Evolutionary conservation across 2,329 filamentous ascomycete genomes (phyloP), one percentile per base, ranked within the genome.

Genomic region (Sporothrix protearum): DNA sequence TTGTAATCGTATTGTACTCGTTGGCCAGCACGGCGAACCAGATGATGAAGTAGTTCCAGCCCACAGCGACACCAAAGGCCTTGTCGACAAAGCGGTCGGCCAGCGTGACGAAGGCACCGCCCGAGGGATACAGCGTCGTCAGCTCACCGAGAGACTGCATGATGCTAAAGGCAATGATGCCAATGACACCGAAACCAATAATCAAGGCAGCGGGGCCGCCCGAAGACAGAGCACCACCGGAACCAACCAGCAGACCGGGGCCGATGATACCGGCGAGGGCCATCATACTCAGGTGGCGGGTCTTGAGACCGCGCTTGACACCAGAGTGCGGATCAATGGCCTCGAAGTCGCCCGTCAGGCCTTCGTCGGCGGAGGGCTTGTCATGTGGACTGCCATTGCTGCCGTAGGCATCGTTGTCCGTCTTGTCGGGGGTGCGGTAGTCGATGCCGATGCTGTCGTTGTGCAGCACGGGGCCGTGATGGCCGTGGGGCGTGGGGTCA

Each of bases 91-190:
- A 90, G 8, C 91, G 86, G 74, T 91, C 88, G 0, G 89, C 89
- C 47, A 92, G 85, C 10, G 86, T 88, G n/a, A 89, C 88, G 76
- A 93, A 93, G 0, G 89, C 89, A 2, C 91, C 91, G 5, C 89
- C 88, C 0, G 87, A 89, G 0, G 91, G 91, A 75, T 90, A 92
- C 1, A 93, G 80, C 7, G 91, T 93, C 2, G 91, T 91, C 76
- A 93, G 82, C 78, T 94, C 91, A 25, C 91, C 91, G 7, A 94
- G 81, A 4, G 88, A 90, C 82, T 93, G 91, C 87, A 92, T 92
- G 74, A 91, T 86, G 75, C 83, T 85, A 73, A 84, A 86, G 1
- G 91, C 90, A 72, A 93, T 87, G 73, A 92, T 85, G 12, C 89
- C 91, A 74, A 93, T 90, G 36, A 92, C 81, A 10, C 85, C 87